Conservation (phyloP, 345 rosid genomes). For the Syzygium jambos region DNA sequence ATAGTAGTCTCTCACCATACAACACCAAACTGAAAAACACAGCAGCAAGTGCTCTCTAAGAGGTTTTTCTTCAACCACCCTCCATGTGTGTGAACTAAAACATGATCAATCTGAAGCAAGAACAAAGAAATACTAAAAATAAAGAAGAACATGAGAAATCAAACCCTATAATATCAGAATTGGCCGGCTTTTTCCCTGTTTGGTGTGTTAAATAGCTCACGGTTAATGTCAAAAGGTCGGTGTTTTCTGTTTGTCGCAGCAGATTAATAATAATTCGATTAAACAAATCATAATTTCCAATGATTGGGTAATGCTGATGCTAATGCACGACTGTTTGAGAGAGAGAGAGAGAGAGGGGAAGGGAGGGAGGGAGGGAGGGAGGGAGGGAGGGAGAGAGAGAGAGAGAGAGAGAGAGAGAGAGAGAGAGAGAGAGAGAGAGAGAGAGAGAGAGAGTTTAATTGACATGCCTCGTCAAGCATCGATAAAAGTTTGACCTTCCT, state of each 20-base stretch:
- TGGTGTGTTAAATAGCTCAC: neutral
- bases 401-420: constrained; percentile 5
- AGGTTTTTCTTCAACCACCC: neutral
- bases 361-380: neutral
- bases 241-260: neutral
- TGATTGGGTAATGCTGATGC: constrained; percentile 8
- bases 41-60: neutral
- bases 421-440: constrained; percentile 10
- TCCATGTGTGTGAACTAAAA: neutral
- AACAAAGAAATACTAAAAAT: neutral
- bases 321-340: neutral
- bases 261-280: constrained; percentile 3
- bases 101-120: neutral
- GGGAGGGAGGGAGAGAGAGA: constrained; percentile 1
- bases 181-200: constrained; percentile 2
- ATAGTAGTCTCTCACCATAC: neutral
- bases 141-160: neutral
- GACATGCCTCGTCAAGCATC: constrained; percentile 99
- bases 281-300: constrained; percentile 4
- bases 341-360: constrained; percentile 3
- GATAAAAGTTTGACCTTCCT: constrained; percentile 86
- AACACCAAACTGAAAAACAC: neutral
- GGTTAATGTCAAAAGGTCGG: neutral
- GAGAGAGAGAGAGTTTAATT: constrained; percentile 11
- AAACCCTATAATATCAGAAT: neutral